Base-by-base conservation (phyloP, 2,329 filamentous ascomycete genomes). In the Microcyclospora pomicola region DNA sequence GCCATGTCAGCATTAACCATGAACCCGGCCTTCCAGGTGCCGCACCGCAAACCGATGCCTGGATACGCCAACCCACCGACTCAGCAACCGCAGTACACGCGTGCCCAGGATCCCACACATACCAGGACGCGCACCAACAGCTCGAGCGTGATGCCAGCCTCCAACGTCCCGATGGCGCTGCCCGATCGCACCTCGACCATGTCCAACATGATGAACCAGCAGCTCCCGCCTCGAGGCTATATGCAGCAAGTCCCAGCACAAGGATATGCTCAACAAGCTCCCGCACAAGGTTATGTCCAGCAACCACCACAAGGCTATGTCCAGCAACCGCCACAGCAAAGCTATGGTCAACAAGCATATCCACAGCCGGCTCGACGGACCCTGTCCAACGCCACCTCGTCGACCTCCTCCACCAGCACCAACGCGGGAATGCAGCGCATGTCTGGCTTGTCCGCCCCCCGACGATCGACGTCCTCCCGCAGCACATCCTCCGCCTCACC, bases 391-490 rank as follows among this genome's bases (percentile, higher is more conserved):
- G 80, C 75, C 54, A 86, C 81, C 39, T 67, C 75, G 28, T 81
- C 77, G n/a, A 82, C 76, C 46, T 72, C 77, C 35, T 77, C 72
- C 13, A 75, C 71, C 50, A 64, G 56, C 41, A 62, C 58, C 34
- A 63, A 62, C 44, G 58, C 55, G 15, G 48, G 59, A 33, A 41
- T 54, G 34, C 59, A 60, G 43, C 75, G 42, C 65, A 52, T 49
- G 13, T 47, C 48, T 14, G 39, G 32, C 34, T 45, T 45, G 33
- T 49, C 34, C 39, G 51, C 49, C 28, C 35, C 66, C 55, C 78
- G 82, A 42, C 76, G 86, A 48, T 92, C 84, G 19, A 83, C 78
- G 24, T 93, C 85, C 3, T 82, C 81, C 36, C 77, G 84, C 51
- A 92, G 84, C 15, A 53, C 59, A 15, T 67, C 66, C 39, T 67